A percentile compares a stretch with the other conserved stretches of the same genome.
phyloP scores from a whole-genome alignment of 2,329 filamentous ascomycete genomes.

The Trichoderma sp. region DNA sequence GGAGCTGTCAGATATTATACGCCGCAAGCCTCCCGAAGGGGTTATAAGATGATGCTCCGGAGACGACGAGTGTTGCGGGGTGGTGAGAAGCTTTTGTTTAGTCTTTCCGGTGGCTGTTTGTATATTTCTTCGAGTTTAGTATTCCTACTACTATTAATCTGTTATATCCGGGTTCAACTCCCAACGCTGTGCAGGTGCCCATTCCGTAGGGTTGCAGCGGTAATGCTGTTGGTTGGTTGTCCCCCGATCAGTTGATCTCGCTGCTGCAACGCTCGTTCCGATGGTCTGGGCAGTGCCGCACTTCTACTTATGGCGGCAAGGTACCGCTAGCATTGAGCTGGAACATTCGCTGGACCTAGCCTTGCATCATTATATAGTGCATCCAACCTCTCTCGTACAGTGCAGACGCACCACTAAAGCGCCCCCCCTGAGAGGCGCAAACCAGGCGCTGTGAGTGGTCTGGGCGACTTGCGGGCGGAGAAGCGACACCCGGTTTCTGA shows the following conservation, averaged over 20 bases:
- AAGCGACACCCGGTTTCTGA: not conserved
- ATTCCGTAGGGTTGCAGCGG: not conserved
- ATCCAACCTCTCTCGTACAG: not conserved
- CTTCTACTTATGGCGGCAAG: too few species aligned
- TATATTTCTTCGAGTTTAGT: too few species aligned
- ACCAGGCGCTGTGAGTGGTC: not conserved
- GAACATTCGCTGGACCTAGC: too few species aligned
- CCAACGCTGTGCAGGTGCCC: too few species aligned
- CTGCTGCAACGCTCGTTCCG: not conserved
- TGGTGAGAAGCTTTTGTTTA: not conserved
- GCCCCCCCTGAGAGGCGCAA: not conserved
- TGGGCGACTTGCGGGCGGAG: not conserved
- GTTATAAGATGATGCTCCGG: not conserved
- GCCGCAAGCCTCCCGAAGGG: too few species aligned
- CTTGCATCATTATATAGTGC: too few species aligned
- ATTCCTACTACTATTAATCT: too few species aligned
- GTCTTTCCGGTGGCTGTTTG: not conserved
- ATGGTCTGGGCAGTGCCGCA: not conserved
- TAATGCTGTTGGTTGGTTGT: not conserved
- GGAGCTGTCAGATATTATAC: not conserved
- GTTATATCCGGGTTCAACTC: too few species aligned
- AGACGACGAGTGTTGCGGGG: not conserved
- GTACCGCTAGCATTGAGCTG: too few species aligned
- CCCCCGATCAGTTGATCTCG: not conserved
- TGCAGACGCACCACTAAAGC: not conserved